Evolutionary conservation across 2,329 filamentous ascomycete species (phyloP).

Genomic region (Aspergillus glaucus): DNA sequence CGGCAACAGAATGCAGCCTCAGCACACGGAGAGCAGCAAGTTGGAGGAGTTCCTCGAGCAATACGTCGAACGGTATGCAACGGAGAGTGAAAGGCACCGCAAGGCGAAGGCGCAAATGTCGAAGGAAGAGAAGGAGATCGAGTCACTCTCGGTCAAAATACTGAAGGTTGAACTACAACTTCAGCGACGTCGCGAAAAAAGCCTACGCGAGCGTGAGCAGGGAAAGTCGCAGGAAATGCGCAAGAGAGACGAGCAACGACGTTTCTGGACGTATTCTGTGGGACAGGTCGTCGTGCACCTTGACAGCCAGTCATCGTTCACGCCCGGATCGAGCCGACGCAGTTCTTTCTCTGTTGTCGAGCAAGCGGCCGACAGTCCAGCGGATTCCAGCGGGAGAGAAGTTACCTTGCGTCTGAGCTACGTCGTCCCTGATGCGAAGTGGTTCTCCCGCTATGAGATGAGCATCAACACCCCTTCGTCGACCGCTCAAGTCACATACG

Average conservation of each 20-base stretch:
- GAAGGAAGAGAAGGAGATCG: conserved; percentile 20
- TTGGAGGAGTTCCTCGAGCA: conserved; percentile 28
- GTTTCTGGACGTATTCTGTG: conserved; percentile 33
- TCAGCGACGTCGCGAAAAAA: not conserved
- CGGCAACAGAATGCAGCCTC: conserved; percentile 21
- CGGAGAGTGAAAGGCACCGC: conserved; percentile 18
- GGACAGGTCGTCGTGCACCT: conserved; percentile 32
- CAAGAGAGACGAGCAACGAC: conserved; percentile 24
- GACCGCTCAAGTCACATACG: conserved; percentile 53
- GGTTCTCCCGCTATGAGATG: conserved; percentile 58
- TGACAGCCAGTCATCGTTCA: conserved; percentile 18
- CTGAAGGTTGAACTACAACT: conserved; percentile 14
- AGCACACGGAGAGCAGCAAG: conserved; percentile 24
- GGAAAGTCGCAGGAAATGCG: conserved; percentile 20
- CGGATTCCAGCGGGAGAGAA: conserved; percentile 6
- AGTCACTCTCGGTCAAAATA: conserved; percentile 11
- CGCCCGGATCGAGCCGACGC: not conserved
- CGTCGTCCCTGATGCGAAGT: conserved; percentile 52
- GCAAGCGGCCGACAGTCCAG: not conserved
- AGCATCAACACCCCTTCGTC: conserved; percentile 52
- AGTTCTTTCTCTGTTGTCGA: not conserved
- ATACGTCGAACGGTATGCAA: conserved; percentile 26
- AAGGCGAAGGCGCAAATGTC: conserved; percentile 18
- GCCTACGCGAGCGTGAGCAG: conserved; percentile 4
- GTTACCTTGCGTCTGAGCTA: conserved; percentile 50